Evolutionary conservation across 805 yeast species (phyloP).

Genomic region (Ogataea neopini): DNA sequence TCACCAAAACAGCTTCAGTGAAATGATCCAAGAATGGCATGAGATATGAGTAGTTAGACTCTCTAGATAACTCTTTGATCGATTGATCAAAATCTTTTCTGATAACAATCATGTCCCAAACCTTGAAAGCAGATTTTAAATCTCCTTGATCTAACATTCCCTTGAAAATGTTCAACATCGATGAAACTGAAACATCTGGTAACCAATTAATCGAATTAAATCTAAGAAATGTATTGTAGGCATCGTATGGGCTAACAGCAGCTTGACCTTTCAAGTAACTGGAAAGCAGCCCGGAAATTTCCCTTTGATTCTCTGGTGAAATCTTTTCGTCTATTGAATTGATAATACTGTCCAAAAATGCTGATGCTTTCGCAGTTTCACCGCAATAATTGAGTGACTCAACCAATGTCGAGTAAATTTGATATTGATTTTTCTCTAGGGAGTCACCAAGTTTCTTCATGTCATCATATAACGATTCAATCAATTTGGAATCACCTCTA

Average conservation of each 20-base stretch:
- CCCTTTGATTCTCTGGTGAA: conserved; percentile 8
- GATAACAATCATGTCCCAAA: conserved; percentile 35
- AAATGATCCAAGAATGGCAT: conserved; percentile 25
- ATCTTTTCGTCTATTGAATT: conserved; percentile 22
- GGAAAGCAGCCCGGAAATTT: conserved; percentile 28
- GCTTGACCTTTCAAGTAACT: conserved; percentile 32
- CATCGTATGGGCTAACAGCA: conserved; percentile 25
- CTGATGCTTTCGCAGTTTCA: conserved; percentile 51
- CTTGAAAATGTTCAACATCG: conserved; percentile 29
- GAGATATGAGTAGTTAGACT: conserved; percentile 21
- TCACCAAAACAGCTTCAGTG: conserved; percentile 21
- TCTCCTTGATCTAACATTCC: conserved; percentile 26
- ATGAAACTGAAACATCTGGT: conserved; percentile 35
- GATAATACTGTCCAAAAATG: conserved; percentile 56
- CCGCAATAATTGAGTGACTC: conserved; percentile 53
- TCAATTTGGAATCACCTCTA: conserved; percentile 39
- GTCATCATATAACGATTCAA: conserved; percentile 40
- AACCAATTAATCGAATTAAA: conserved; percentile 34
- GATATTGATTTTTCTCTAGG: conserved; percentile 39
- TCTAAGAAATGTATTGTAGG: conserved; percentile 28
- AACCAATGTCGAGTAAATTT: conserved; percentile 52
- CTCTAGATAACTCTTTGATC: conserved; percentile 13
- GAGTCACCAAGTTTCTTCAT: conserved; percentile 21
- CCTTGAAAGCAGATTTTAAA: conserved; percentile 25
- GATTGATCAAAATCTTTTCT: conserved; percentile 35